Evolutionary conservation across 495 filamentous ascomycete species (phyloP).

Genomic region (Hypoxylon rickii): DNA sequence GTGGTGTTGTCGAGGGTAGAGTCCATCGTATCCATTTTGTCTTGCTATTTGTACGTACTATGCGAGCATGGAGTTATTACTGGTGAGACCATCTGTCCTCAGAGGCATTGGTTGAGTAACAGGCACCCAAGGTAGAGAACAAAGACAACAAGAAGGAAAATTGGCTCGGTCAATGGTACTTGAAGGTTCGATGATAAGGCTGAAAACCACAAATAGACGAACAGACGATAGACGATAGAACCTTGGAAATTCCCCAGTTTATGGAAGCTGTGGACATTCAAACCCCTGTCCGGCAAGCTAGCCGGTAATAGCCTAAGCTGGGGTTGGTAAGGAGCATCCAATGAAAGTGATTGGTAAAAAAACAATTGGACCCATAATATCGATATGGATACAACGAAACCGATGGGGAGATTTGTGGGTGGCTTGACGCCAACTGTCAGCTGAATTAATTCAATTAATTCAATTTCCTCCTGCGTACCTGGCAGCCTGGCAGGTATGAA

Average conservation of each 20-base stretch:
- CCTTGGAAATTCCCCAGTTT: conserved; percentile 20
- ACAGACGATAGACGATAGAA: no score
- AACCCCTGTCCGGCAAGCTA: conserved; percentile 4
- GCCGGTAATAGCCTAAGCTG: conserved; percentile 30
- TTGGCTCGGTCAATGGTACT: neutral
- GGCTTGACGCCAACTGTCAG: conserved; percentile 25
- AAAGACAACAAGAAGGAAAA: neutral
- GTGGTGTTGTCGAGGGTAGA: conserved; percentile 56
- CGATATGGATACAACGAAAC: conserved; percentile 8
- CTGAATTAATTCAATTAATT: conserved; percentile 1
- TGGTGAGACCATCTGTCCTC: no score
- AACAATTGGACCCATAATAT: conserved; percentile 3
- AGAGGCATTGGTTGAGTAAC: neutral
- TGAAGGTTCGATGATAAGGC: neutral
- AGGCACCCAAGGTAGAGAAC: neutral
- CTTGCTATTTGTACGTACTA: no score
- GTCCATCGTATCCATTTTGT: no score
- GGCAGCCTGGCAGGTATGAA: no score
- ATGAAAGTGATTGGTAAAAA: conserved; percentile 20
- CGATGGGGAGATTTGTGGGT: neutral
- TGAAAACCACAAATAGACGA: no score
- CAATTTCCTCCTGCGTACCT: conserved; percentile 6
- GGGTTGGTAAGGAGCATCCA: neutral
- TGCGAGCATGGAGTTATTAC: no score
- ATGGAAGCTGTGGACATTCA: conserved; percentile 2